Percentiles rank a stretch among this genome's conserved stretches.
phyloP scores from a whole-genome alignment of 306 rosid genomes.

The Fagus sylvatica region DNA sequence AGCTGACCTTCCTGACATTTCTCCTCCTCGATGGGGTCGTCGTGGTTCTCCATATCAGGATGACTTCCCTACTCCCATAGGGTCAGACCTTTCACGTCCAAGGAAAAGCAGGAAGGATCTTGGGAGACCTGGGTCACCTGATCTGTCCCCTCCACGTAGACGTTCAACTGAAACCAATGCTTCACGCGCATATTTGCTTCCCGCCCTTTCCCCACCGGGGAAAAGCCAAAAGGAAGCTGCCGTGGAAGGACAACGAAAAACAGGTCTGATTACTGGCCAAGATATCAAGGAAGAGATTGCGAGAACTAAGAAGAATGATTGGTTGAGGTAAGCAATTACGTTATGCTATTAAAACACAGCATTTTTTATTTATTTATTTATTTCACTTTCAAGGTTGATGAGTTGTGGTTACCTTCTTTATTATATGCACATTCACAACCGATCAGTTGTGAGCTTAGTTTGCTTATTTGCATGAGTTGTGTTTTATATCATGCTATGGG shows the following conservation, averaged over 20 bases:
- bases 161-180: constrained; percentile 18
- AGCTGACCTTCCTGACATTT: constrained; percentile 33
- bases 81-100: constrained; percentile 63
- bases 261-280: constrained; percentile 74
- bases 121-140: constrained; percentile 27
- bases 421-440: not conserved
- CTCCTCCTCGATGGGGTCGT: constrained; percentile 47
- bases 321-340: constrained; percentile 46
- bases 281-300: constrained; percentile 76
- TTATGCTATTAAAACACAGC: constrained; percentile 10
- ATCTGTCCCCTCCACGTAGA: constrained; percentile 27
- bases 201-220: constrained; percentile 73
- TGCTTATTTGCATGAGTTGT: not conserved
- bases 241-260: constrained; percentile 41
- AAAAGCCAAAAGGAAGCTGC: constrained; percentile 47
- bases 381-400: not conserved
- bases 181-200: constrained; percentile 36
- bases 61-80: constrained; percentile 30
- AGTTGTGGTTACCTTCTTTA: not conserved
- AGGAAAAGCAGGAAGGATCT: constrained; percentile 52
- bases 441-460: not conserved
- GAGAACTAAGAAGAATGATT: constrained; percentile 61
- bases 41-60: constrained; percentile 39
- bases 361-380: not conserved
- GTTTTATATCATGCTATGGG: constrained; percentile 1